A percentile compares a stretch with the other conserved stretches of the same genome.
These are phyloP conservation scores for Wickerhamiella siamensis DNA, from an alignment of 805 yeast genomes.

Conservation along the genomic window DNA sequence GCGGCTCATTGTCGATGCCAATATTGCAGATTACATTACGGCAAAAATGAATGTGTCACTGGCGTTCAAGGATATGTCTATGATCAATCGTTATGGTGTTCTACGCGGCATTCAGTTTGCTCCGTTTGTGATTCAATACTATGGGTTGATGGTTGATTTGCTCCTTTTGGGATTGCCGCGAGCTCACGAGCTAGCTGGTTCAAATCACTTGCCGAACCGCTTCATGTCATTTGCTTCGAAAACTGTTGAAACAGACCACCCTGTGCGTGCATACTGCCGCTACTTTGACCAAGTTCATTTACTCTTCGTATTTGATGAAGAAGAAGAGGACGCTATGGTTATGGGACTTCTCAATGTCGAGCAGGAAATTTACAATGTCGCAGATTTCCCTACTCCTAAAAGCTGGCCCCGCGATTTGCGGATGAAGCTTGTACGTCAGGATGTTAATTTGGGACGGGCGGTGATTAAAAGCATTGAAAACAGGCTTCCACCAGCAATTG, in stretches of 20 bases:
- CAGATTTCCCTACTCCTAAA: slow-evolving; percentile 27
- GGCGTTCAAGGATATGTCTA: slow-evolving; percentile 88
- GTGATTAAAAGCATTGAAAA: slow-evolving; percentile 79
- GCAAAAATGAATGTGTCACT: slow-evolving; percentile 75
- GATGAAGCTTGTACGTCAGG: slow-evolving; percentile 81
- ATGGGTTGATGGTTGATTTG: slow-evolving; percentile 74
- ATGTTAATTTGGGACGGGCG: slow-evolving; percentile 85
- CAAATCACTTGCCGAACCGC: slow-evolving; percentile 52
- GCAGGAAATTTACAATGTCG: not conserved
- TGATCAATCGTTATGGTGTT: slow-evolving; percentile 76
- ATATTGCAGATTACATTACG: slow-evolving; percentile 84
- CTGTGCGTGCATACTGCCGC: slow-evolving; percentile 68
- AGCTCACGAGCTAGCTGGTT: slow-evolving; percentile 78
- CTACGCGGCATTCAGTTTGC: slow-evolving; percentile 83
- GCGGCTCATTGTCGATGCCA: slow-evolving; percentile 71
- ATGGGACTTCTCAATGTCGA: slow-evolving; percentile 48
- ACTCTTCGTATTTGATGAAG: slow-evolving; percentile 57
- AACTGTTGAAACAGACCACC: slow-evolving; percentile 50
- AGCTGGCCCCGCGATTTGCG: slow-evolving; percentile 93
- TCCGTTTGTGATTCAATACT: slow-evolving; percentile 77
- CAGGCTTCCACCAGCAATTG: slow-evolving; percentile 63
- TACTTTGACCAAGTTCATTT: slow-evolving; percentile 73
- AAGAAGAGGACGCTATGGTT: slow-evolving; percentile 60
- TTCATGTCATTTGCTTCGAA: slow-evolving; percentile 54
- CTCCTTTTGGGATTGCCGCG: slow-evolving; percentile 73